These are phyloP conservation scores for Lactarius evosmus DNA, from an alignment of 768 basidiomycete genomes.

Conservation along the genomic window DNA sequence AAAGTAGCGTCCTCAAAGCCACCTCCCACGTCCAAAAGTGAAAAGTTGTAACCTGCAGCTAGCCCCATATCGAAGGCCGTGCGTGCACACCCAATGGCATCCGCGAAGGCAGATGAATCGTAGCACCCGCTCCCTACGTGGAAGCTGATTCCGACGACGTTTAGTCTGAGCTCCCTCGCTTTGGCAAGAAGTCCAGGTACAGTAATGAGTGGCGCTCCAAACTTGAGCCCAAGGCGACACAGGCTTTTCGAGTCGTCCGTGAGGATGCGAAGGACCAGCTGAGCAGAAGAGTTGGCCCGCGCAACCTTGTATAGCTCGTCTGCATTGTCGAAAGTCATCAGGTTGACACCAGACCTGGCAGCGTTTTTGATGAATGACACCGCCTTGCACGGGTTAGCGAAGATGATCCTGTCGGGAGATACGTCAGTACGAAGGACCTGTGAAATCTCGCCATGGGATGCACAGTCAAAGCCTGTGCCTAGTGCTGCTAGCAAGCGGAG, in stretches of 20 bases:
- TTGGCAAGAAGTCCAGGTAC: slow-evolving; percentile 78
- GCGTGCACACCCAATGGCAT: slow-evolving; percentile 82
- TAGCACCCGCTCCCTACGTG: slow-evolving; percentile 98
- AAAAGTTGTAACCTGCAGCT: slow-evolving; percentile 77
- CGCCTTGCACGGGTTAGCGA: slow-evolving; percentile 99
- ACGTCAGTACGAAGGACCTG: slow-evolving; percentile 73
- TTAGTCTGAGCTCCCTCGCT: slow-evolving; percentile 72
- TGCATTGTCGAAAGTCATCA: slow-evolving; percentile 98
- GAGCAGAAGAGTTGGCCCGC: slow-evolving; percentile 72
- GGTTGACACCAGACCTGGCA: slow-evolving; percentile 72
- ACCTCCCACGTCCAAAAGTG: slow-evolving; percentile 88
- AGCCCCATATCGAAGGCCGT: slow-evolving; percentile 84
- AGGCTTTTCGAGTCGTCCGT: slow-evolving; percentile 97
- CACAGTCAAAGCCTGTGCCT: slow-evolving; percentile 95
- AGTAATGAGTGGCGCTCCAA: slow-evolving; percentile 82
- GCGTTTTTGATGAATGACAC: slow-evolving; percentile 88
- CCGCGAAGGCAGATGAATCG: slow-evolving; percentile 84
- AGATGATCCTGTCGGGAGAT: slow-evolving; percentile 82
- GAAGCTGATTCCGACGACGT: slow-evolving; percentile 95
- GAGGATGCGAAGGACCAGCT: slow-evolving; percentile 89
- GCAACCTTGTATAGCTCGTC: slow-evolving; percentile 96
- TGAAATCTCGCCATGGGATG: slow-evolving; percentile 89
- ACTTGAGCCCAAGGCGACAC: slow-evolving; percentile 92
- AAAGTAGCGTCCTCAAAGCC: slow-evolving; percentile 92
- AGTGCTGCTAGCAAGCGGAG: slow-evolving; percentile 85